Conservation (phyloP, 805 yeast genomes). For the Spathaspora passalidarum region DNA sequence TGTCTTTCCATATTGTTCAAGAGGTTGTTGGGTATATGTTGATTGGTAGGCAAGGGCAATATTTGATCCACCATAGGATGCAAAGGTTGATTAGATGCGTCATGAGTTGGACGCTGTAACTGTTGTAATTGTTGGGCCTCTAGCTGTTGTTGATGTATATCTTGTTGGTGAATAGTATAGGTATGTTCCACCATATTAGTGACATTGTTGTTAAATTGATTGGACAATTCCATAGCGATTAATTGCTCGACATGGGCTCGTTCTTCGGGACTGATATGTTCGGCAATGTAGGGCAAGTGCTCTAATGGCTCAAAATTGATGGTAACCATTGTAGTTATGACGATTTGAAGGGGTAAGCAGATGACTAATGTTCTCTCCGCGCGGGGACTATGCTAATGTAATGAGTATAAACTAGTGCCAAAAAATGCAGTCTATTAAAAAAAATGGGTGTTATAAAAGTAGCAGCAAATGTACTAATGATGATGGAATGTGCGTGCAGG, state of each 20-base stretch:
- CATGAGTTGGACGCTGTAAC: constrained; percentile 2
- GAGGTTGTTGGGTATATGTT: constrained; percentile 4
- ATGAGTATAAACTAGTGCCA: neutral
- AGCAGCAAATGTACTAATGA: too few species aligned
- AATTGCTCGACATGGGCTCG: constrained; percentile 33
- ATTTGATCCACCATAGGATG: constrained; percentile 22
- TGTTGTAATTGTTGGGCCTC: constrained; percentile 2
- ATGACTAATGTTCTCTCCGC: neutral
- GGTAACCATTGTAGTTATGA: constrained; percentile 15
- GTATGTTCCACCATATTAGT: constrained; percentile 5
- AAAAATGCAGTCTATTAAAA: neutral
- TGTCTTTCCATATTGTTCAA: constrained; percentile 16
- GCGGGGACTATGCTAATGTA: neutral
- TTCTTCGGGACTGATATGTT: constrained; percentile 32
- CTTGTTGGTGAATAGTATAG: neutral
- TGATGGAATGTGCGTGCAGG: too few species aligned
- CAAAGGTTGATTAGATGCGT: constrained; percentile 4
- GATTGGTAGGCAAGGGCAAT: constrained; percentile 14
- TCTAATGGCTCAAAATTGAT: constrained; percentile 35
- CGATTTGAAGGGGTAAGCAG: neutral
- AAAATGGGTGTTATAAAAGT: too few species aligned
- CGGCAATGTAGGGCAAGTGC: constrained; percentile 32
- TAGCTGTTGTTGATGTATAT: neutral
- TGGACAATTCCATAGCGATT: constrained; percentile 23
- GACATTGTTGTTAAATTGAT: constrained; percentile 10